Evolutionary conservation across 2,329 filamentous ascomycete species (phyloP).

Genomic region (Botryosphaeria dothidea): DNA sequence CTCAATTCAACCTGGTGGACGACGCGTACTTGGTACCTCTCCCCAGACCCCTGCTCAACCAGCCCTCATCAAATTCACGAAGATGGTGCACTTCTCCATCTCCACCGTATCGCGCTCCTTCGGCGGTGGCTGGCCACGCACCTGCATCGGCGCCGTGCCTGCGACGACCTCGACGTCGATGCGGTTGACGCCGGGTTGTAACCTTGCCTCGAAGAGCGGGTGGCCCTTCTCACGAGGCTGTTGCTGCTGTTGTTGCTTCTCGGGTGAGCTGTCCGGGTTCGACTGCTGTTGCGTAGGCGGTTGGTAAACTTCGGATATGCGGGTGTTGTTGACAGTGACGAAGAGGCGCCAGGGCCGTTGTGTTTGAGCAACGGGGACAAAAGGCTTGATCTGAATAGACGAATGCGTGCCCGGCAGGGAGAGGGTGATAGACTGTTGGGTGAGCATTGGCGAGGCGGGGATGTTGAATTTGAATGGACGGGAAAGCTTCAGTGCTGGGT

Average conservation of each 20-base stretch:
- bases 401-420: constrained; percentile 68
- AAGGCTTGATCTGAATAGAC: constrained; percentile 70
- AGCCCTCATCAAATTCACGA: constrained; percentile 64
- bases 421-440: constrained; percentile 72
- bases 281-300: constrained; percentile 30
- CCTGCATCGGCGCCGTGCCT: constrained; percentile 56
- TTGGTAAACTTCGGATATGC: constrained; percentile 62
- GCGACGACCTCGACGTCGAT: constrained; percentile 79
- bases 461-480: constrained; percentile 65
- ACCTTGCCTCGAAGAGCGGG: constrained; percentile 74
- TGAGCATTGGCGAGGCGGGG: constrained; percentile 63
- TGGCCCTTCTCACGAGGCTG: constrained; percentile 48
- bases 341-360: constrained; percentile 76
- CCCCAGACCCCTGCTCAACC: not conserved
- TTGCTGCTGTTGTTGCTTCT: constrained; percentile 24
- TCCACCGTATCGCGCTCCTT: constrained; percentile 59
- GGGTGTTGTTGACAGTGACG: constrained; percentile 67
- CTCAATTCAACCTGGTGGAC: not conserved
- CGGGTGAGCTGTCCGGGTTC: constrained; percentile 17
- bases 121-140: constrained; percentile 23
- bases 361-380: constrained; percentile 63
- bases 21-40: not conserved
- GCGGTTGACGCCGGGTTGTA: constrained; percentile 73
- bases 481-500: constrained; percentile 64
- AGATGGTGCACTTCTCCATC: constrained; percentile 75